Conservation (phyloP, 371 early-diverging fungal genomes). For the Saksenaea oblongispora region DNA sequence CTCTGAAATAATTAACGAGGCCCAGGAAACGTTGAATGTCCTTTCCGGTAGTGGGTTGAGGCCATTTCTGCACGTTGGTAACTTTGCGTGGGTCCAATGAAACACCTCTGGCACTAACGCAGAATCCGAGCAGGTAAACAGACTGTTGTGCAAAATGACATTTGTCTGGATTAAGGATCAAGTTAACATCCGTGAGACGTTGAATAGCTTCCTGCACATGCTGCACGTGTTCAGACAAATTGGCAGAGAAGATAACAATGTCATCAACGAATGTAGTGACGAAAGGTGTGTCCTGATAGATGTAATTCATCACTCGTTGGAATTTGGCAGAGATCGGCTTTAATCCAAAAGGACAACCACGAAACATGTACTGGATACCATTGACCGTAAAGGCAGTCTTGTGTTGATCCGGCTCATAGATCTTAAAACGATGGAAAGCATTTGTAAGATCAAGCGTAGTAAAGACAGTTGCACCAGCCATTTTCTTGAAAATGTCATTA, state of each 20-base stretch:
- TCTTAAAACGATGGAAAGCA: no score
- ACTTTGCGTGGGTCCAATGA: constrained; percentile 13
- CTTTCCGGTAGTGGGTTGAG: constrained; percentile 7
- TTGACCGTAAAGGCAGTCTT: constrained; percentile 5
- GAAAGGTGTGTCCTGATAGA: not conserved
- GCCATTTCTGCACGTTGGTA: constrained; percentile 14
- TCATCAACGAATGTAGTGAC: no score
- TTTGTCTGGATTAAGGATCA: constrained; percentile 16
- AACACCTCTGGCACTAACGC: constrained; percentile 16
- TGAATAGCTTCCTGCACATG: constrained; percentile 11
- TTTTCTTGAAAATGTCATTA: not conserved
- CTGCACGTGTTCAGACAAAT: not conserved
- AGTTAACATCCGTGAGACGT: constrained; percentile 6
- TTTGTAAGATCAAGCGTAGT: constrained; percentile 18
- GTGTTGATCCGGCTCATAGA: no score
- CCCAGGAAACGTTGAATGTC: constrained; percentile 19
- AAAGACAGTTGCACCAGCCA: not conserved
- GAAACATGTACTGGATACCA: constrained; percentile 11
- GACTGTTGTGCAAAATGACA: no score
- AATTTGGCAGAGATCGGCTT: constrained; percentile 22
- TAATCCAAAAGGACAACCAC: constrained; percentile 1
- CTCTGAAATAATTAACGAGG: constrained; percentile 25
- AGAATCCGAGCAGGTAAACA: constrained; percentile 16
- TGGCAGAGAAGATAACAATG: constrained; percentile 2
- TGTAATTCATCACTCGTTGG: constrained; percentile 19